Conservation (phyloP, 2,329 filamentous ascomycete genomes). For the Microdochium paspali region DNA sequence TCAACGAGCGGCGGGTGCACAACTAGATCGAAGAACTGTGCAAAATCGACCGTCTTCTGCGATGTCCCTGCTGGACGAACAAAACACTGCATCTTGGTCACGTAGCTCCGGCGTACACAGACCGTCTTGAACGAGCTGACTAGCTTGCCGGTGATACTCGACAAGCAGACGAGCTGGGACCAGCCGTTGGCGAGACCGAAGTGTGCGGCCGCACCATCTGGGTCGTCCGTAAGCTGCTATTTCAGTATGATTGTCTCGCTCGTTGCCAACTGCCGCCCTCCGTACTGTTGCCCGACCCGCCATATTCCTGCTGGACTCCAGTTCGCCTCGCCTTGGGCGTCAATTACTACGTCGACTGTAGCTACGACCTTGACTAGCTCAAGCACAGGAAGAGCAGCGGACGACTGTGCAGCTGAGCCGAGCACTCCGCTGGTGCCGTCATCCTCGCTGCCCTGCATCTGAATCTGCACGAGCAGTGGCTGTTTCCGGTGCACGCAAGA, state of each 20-base stretch:
- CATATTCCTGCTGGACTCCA: not conserved
- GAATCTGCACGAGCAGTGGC: not conserved
- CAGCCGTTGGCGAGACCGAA: not conserved
- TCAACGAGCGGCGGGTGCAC: not conserved
- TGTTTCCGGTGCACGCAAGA: not conserved
- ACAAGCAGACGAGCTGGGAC: not conserved
- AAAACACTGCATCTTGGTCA: not conserved
- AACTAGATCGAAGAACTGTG: not conserved
- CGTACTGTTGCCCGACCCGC: not conserved
- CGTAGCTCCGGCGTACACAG: not conserved
- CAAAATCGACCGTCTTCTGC: not conserved
- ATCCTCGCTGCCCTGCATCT: not conserved
- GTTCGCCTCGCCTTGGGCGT: not conserved
- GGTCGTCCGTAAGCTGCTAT: too few species aligned
- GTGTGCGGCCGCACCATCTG: not conserved
- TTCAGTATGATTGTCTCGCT: not conserved
- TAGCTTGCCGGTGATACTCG: not conserved
- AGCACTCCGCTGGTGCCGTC: too few species aligned
- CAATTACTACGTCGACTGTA: not conserved
- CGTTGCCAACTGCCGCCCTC: not conserved
- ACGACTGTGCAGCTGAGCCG: not conserved
- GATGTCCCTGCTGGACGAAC: not conserved
- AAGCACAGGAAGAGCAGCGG: not conserved
- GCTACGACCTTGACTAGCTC: not conserved
- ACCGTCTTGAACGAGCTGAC: not conserved